Conservation (phyloP, 257 asterid species). For the Ligustrum vulgare region DNA sequence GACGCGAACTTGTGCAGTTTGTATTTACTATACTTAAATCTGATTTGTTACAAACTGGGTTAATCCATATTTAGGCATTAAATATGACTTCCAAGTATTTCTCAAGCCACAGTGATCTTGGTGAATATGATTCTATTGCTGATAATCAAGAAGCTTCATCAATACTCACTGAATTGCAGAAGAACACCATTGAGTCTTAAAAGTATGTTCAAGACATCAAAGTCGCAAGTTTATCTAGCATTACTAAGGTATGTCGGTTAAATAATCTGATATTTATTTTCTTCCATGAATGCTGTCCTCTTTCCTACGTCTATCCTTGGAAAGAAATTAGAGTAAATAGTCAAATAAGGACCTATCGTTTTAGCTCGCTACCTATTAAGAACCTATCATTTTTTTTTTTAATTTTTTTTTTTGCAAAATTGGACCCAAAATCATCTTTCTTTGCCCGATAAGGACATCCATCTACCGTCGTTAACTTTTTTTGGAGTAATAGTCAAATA, state of each 20-base stretch:
- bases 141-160: too few species aligned
- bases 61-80: conserved; percentile 83
- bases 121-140: too few species aligned
- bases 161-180: conserved; percentile 48
- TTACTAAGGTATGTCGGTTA: conserved; percentile 55
- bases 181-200: conserved; percentile 53
- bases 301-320: neutral
- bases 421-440: too few species aligned
- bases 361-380: too few species aligned
- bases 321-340: neutral
- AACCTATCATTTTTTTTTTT: too few species aligned
- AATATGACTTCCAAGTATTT: conserved; percentile 75
- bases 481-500: too few species aligned
- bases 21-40: conserved; percentile 10
- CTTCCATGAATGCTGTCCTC: neutral
- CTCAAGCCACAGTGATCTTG: too few species aligned
- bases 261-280: too few species aligned
- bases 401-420: too few species aligned
- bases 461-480: too few species aligned
- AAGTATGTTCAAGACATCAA: conserved; percentile 42
- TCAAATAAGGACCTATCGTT: too few species aligned
- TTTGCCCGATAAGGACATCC: too few species aligned
- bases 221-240: conserved; percentile 52
- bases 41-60: conserved; percentile 39
- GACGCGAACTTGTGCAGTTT: neutral